Conservation (phyloP, 495 filamentous ascomycete species). For the Filosporella fistucella region DNA sequence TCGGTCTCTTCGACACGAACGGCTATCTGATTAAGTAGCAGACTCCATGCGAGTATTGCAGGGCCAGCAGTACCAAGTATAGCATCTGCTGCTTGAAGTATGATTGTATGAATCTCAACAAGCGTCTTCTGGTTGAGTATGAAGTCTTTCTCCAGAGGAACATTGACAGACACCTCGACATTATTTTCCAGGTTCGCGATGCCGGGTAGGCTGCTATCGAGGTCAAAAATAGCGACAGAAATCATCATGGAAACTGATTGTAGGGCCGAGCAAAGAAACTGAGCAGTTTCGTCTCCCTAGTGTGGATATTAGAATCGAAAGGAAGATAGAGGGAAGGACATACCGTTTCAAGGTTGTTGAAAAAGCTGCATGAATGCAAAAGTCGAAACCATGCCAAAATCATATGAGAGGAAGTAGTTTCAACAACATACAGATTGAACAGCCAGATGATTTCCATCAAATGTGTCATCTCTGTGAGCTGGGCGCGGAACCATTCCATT, state of each 20-base stretch:
- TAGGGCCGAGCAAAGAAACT: conserved; percentile 55
- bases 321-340: conserved; percentile 19
- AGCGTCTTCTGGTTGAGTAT: conserved; percentile 58
- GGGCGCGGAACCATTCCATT: conserved; percentile 55
- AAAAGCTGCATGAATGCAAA: conserved; percentile 58
- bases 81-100: conserved; percentile 44
- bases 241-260: conserved; percentile 65
- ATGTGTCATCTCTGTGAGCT: conserved; percentile 65
- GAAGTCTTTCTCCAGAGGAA: conserved; percentile 47
- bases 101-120: conserved; percentile 57
- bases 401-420: conserved; percentile 50
- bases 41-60: conserved; percentile 69
- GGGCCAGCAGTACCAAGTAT: conserved; percentile 53
- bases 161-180: conserved; percentile 18
- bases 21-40: conserved; percentile 61
- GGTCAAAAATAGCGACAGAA: conserved; percentile 69
- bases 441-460: conserved; percentile 71
- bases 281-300: conserved; percentile 33
- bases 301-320: conserved; percentile 1
- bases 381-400: conserved; percentile 72
- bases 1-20: conserved; percentile 5
- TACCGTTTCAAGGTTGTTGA: conserved; percentile 54
- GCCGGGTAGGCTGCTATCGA: conserved; percentile 44
- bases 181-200: conserved; percentile 31
- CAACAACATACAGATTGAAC: conserved; percentile 51